These are phyloP conservation scores for Chrysanthemum lavandulifolium DNA, from an alignment of 129 eudicot genomes.

Conservation along the genomic window DNA sequence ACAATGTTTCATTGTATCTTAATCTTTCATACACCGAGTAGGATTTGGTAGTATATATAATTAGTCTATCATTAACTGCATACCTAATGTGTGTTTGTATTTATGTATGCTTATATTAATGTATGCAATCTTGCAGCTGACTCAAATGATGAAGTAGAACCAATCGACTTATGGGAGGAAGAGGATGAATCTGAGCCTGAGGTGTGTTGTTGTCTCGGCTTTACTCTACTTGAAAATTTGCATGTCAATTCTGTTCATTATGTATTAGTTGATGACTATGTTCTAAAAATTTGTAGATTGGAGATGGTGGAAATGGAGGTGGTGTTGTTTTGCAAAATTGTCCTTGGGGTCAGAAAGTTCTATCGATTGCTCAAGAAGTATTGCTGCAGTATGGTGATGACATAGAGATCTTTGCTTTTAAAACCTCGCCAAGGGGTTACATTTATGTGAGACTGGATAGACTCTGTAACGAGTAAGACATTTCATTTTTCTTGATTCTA, in stretches of 20 bases:
- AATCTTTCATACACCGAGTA: neutral
- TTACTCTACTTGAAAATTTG: neutral
- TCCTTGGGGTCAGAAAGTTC: constrained; percentile 72
- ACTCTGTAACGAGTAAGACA: constrained; percentile 66
- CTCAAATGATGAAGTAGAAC: constrained; percentile 51
- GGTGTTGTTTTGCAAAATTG: constrained; percentile 69
- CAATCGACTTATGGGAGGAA: constrained; percentile 79
- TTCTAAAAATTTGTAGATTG: constrained; percentile 42
- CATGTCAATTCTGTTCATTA: neutral
- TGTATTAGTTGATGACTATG: constrained; percentile 13
- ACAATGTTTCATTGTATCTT: neutral
- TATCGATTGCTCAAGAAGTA: constrained; percentile 68
- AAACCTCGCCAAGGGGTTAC: constrained; percentile 79
- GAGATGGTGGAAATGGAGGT: constrained; percentile 92
- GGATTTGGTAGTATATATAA: neutral
- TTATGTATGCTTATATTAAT: neutral
- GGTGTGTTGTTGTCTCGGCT: constrained; percentile 35
- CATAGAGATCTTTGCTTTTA: constrained; percentile 70
- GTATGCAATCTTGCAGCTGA: constrained; percentile 40
- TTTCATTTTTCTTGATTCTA: constrained; percentile 3
- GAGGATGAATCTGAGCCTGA: constrained; percentile 87
- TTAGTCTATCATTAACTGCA: neutral
- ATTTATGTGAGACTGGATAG: constrained; percentile 86
- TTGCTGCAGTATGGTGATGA: constrained; percentile 65
- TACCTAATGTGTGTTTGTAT: neutral